Percentiles rank a stretch among this genome's conserved stretches.
phyloP scores from a whole-genome alignment of 208 protist species.

The Leishmania amazonensis region DNA sequence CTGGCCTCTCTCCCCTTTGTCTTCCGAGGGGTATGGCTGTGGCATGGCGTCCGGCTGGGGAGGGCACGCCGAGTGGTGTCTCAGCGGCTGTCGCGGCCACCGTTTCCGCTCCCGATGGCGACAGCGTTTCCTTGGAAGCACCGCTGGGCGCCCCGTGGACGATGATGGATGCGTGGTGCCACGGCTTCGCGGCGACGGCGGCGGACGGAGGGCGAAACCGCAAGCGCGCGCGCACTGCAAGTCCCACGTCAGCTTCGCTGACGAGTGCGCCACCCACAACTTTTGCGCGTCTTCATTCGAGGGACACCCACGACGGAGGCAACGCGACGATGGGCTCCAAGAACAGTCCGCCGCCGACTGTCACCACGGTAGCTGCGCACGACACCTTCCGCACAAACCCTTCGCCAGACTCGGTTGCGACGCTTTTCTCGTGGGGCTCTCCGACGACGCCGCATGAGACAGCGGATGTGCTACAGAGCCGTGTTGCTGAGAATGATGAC shows the following conservation, averaged over 20 bases:
- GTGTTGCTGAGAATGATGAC: slow-evolving; percentile 38
- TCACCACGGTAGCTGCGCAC: not conserved
- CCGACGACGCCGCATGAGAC: not conserved
- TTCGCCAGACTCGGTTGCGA: not conserved
- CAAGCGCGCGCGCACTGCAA: slow-evolving; percentile 14
- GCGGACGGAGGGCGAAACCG: not conserved
- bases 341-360: not conserved
- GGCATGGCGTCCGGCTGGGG: not conserved
- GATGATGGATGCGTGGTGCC: slow-evolving; percentile 21
- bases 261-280: not conserved
- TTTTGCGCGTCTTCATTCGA: not conserved
- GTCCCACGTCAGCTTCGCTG: not conserved
- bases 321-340: not conserved
- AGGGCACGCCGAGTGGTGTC: not conserved
- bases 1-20: too few relatives aligned
- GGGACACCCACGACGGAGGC: not conserved
- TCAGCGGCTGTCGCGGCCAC: not conserved
- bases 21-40: not conserved
- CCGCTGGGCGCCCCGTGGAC: not conserved
- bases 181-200: slow-evolving; percentile 15
- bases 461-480: slow-evolving; percentile 20
- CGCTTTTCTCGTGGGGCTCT: not conserved
- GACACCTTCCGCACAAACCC: not conserved
- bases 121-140: not conserved
- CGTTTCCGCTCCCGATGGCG: not conserved